phyloP scores from a whole-genome alignment of 176 grass and related monocot species.

The Ensete glaucum region DNA sequence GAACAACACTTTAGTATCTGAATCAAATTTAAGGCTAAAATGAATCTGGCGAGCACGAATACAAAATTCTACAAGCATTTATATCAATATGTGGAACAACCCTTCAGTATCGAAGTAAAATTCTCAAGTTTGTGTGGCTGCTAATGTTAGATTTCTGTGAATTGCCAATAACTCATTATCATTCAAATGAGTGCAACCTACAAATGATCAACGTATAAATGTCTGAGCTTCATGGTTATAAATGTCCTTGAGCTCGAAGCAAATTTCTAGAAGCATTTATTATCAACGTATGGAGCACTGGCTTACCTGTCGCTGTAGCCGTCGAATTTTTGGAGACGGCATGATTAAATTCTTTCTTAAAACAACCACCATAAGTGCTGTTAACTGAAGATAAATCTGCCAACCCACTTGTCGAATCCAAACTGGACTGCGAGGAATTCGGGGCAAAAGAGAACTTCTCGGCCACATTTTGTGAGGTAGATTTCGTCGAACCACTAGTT shows the following conservation, averaged over 20 bases:
- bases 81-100: too few species aligned
- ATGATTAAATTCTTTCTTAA: background rate
- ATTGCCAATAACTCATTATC: background rate
- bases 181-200: background rate
- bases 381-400: background rate
- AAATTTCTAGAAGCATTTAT: too few species aligned
- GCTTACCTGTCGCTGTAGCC: background rate
- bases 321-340: background rate
- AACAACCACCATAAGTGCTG: background rate
- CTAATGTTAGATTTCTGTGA: background rate
- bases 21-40: too few species aligned
- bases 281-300: too few species aligned
- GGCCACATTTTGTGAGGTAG: background rate
- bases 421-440: conserved; percentile 12
- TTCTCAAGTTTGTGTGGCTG: background rate
- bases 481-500: conserved; percentile 4
- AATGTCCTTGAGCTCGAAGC: too few species aligned
- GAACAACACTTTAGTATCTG: too few species aligned
- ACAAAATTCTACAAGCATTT: too few species aligned
- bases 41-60: too few species aligned
- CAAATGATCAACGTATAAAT: background rate
- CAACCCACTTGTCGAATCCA: background rate
- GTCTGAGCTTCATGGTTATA: too few species aligned
- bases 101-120: too few species aligned
- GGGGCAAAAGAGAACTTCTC: conserved; percentile 19